Percentiles rank a stretch among this genome's conserved stretches.
phyloP scores from a whole-genome alignment of 2,329 filamentous ascomycete species.

The Scedosporium aurantiacum region DNA sequence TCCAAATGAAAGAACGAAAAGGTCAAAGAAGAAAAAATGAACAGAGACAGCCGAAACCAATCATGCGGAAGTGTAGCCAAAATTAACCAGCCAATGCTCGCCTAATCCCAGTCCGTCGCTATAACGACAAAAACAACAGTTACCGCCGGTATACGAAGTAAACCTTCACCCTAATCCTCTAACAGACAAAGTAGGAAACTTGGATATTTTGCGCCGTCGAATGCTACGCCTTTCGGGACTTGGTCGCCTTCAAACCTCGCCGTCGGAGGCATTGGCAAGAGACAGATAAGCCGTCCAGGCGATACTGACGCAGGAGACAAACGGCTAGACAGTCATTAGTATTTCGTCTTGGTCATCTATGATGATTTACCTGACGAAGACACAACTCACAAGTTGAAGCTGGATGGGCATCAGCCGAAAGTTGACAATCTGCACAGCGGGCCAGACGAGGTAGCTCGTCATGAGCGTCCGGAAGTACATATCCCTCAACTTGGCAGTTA shows the following conservation, averaged over 20 bases:
- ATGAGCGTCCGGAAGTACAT: conserved; percentile 91
- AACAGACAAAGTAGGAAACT: neutral
- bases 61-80: neutral
- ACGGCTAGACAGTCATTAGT: conserved; percentile 52
- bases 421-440: conserved; percentile 90
- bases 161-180: neutral
- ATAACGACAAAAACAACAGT: neutral
- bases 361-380: conserved; percentile 8
- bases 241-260: conserved; percentile 23
- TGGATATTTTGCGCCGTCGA: neutral
- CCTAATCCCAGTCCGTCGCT: neutral
- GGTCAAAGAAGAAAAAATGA: neutral
- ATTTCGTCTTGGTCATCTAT: neutral
- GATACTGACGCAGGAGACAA: conserved; percentile 91
- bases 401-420: conserved; percentile 91
- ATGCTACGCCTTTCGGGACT: neutral
- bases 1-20: neutral
- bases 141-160: neutral
- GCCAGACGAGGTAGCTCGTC: conserved; percentile 93
- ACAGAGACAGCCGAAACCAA: neutral
- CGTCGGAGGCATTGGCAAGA: conserved; percentile 76
- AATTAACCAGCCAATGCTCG: neutral
- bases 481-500: conserved; percentile 77
- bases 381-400: conserved; percentile 75
- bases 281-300: conserved; percentile 97